phyloP scores from a whole-genome alignment of 805 yeast species.

The Yarrowia sp. region DNA sequence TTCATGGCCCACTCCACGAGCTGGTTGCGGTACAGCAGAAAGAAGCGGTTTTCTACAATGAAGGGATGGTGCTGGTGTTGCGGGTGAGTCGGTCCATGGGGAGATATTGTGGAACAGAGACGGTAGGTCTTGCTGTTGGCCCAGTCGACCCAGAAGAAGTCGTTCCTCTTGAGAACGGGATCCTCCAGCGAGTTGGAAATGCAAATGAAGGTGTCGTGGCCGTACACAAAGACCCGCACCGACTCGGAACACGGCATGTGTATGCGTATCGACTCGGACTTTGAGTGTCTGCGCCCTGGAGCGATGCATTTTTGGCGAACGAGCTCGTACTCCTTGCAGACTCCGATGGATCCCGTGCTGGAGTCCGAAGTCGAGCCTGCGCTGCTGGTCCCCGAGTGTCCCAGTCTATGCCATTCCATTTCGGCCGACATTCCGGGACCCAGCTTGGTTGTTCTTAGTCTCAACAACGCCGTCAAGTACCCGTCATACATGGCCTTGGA shows the following conservation, averaged over 20 bases:
- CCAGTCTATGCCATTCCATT: conserved; percentile 12
- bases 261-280: conserved; percentile 22
- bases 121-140: conserved; percentile 12
- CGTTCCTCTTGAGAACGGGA: conserved; percentile 10
- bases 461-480: conserved; percentile 5
- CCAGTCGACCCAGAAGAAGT: conserved; percentile 36
- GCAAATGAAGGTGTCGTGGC: conserved; percentile 27
- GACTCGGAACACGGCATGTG: conserved; percentile 21
- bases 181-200: conserved; percentile 19
- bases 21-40: conserved; percentile 31
- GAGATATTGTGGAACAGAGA: conserved; percentile 25
- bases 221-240: conserved; percentile 29
- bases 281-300: conserved; percentile 18
- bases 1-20: conserved; percentile 34
- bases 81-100: conserved; percentile 23
- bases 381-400: conserved; percentile 12
- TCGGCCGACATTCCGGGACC: neutral
- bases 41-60: conserved; percentile 21
- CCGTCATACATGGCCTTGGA: conserved; percentile 31
- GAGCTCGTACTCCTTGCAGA: conserved; percentile 8
- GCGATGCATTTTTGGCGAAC: conserved; percentile 14
- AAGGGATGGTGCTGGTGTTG: conserved; percentile 30
- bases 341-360: conserved; percentile 1
- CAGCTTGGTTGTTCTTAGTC: conserved; percentile 1
- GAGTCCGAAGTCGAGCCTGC: conserved; percentile 13